A percentile compares a stretch with the other conserved stretches of the same genome.
Conservation (phyloP, 306 rosid species). For the Prunus kanzakura region DNA sequence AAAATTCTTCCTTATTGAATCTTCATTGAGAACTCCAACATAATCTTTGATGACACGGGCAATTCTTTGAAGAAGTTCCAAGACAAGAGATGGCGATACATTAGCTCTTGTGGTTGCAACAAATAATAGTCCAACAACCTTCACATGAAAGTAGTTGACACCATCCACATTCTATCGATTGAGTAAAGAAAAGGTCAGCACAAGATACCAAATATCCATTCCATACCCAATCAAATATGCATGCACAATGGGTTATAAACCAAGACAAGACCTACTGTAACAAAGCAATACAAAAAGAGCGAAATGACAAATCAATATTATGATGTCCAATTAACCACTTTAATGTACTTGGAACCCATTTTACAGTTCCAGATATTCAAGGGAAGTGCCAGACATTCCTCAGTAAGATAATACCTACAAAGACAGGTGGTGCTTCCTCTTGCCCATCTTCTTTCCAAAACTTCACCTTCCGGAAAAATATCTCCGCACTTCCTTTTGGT, state of each 20-base stretch:
- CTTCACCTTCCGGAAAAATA: constrained; percentile 81
- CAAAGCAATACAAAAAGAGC: background rate
- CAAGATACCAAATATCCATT: background rate
- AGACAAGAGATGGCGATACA: constrained; percentile 66
- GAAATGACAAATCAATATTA: background rate
- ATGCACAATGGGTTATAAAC: constrained; percentile 2
- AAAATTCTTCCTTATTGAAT: constrained; percentile 70
- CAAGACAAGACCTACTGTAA: background rate
- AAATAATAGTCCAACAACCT: constrained; percentile 78
- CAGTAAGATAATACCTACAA: constrained; percentile 87
- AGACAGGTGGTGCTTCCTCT: constrained; percentile 94
- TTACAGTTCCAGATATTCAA: background rate
- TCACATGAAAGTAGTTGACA: constrained; percentile 85
- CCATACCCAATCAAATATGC: background rate
- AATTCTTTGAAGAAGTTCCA: constrained; percentile 84
- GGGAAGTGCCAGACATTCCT: constrained; percentile 36
- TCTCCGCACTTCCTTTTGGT: constrained; percentile 68
- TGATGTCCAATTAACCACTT: background rate
- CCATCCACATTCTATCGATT: constrained; percentile 69
- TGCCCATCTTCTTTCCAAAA: constrained; percentile 83
- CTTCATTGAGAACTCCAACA: constrained; percentile 84
- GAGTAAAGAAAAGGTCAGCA: constrained; percentile 22
- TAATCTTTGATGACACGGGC: constrained; percentile 88
- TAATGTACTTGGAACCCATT: background rate
- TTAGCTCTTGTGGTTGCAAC: constrained; percentile 84